phyloP scores from a whole-genome alignment of 1,284 basidiomycete genomes.

The Microbotryum violaceum region DNA sequence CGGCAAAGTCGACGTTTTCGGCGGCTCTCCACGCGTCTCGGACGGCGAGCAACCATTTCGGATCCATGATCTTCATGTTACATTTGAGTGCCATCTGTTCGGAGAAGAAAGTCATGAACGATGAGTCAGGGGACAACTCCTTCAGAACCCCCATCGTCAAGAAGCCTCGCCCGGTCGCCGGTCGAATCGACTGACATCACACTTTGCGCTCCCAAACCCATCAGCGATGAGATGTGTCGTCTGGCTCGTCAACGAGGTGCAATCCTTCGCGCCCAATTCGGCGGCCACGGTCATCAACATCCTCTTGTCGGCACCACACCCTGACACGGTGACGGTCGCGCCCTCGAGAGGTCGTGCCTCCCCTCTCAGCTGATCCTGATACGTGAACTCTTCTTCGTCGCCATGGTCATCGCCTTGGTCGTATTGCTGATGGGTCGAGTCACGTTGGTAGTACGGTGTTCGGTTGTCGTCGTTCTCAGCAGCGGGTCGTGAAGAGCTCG shows the following conservation, averaged over 20 bases:
- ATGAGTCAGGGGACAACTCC: background rate
- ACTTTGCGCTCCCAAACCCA: conserved; percentile 66
- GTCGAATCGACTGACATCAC: conserved; percentile 47
- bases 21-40: conserved; percentile 65
- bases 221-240: conserved; percentile 71
- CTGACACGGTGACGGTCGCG: conserved; percentile 51
- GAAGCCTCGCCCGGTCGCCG: background rate
- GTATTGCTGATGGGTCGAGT: conserved; percentile 39
- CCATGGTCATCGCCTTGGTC: conserved; percentile 18
- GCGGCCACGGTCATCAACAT: conserved; percentile 59
- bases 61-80: conserved; percentile 62
- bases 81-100: conserved; percentile 62
- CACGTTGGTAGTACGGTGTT: conserved; percentile 36
- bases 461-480: conserved; percentile 37
- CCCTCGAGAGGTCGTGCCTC: conserved; percentile 54
- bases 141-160: background rate
- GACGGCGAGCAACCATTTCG: conserved; percentile 61
- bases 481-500: conserved; percentile 51
- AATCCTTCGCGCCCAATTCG: conserved; percentile 62
- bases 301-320: conserved; percentile 10
- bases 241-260: conserved; percentile 62
- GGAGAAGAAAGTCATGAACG: background rate
- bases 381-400: conserved; percentile 33
- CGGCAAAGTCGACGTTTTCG: conserved; percentile 58
- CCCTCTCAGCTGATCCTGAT: conserved; percentile 13